Evolutionary conservation across 257 asterid genomes (phyloP), one percentile per base, ranked within the genome.

Genomic region (Rehmannia glutinosa): DNA sequence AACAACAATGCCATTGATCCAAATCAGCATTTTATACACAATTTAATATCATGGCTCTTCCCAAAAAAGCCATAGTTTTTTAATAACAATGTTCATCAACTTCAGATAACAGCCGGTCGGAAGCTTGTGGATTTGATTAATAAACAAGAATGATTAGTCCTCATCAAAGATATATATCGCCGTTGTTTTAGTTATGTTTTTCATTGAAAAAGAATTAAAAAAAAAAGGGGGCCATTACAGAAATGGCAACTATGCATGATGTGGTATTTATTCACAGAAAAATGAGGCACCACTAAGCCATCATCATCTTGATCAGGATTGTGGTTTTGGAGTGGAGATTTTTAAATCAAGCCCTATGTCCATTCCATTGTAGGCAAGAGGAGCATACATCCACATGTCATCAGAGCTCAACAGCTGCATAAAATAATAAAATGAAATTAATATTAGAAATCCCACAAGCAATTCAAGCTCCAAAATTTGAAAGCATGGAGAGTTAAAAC

Each of bases 391-490:
- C 91, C 95, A 86, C 2, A 69, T 28, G 20, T 84, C 88, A 67
- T 86, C 91, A 41, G 88, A 84, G 80, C 91, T 86, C 82, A 86
- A 68, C 5, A 84, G 80, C 95, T 87, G 86, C 73, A 71, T 38
- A 50, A 7, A 20, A 49, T 3, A 9, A 30, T 13, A 51, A 23
- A 20, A 19, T 0, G 0, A 45, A 15, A 33, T n/a, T 15, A 39
- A 6, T 15, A n/a, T 5, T 13, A 25, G 12, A 42, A 13, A 42
- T 11, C 58, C 58, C n/a, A n/a, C n/a, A n/a, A n/a, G n/a, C n/a
- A n/a, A n/a, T n/a, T n/a, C n/a, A n/a, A n/a, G n/a, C n/a, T n/a
- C n/a, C n/a, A n/a, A n/a, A n/a, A n/a, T n/a, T n/a, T n/a, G n/a
- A n/a, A n/a, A n/a, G n/a, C n/a, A n/a, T n/a, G n/a, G n/a, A n/a